These are phyloP conservation scores for Lanmaoa pseudosensibilis DNA, from an alignment of 768 basidiomycete species.

Conservation along the genomic window DNA sequence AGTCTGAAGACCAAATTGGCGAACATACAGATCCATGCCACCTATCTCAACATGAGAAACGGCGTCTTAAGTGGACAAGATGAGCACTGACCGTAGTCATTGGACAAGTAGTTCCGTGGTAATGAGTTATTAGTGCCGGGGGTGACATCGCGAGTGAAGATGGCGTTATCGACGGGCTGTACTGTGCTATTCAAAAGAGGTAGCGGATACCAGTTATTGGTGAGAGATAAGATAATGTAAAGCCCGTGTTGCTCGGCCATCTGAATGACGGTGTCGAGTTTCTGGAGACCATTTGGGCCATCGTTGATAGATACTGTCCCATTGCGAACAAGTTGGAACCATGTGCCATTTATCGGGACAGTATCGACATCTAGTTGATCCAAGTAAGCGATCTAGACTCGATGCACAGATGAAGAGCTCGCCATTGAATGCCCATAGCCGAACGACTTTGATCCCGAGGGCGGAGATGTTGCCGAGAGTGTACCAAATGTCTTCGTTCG, in stretches of 20 bases:
- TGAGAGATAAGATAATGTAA: conserved; percentile 54
- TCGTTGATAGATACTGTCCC: conserved; percentile 55
- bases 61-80: not conserved
- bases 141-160: conserved; percentile 28
- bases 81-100: conserved; percentile 52
- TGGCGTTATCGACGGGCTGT: not conserved
- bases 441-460: conserved; percentile 56
- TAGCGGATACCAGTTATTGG: conserved; percentile 60
- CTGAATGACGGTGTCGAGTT: conserved; percentile 56
- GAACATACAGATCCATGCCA: conserved; percentile 68
- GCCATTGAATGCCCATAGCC: conserved; percentile 77
- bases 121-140: conserved; percentile 38
- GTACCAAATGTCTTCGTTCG: conserved; percentile 52
- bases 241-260: conserved; percentile 56
- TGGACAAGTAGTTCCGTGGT: conserved; percentile 57
- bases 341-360: conserved; percentile 58
- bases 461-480: conserved; percentile 59
- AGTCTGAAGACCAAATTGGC: conserved; percentile 38
- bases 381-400: conserved; percentile 6
- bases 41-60: conserved; percentile 37
- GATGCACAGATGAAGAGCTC: not conserved
- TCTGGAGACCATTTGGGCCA: conserved; percentile 62
- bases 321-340: conserved; percentile 62
- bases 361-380: conserved; percentile 45
- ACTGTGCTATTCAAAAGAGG: conserved; percentile 32